phyloP scores from a whole-genome alignment of 345 rosid genomes.

The Moricandia arvensis region DNA sequence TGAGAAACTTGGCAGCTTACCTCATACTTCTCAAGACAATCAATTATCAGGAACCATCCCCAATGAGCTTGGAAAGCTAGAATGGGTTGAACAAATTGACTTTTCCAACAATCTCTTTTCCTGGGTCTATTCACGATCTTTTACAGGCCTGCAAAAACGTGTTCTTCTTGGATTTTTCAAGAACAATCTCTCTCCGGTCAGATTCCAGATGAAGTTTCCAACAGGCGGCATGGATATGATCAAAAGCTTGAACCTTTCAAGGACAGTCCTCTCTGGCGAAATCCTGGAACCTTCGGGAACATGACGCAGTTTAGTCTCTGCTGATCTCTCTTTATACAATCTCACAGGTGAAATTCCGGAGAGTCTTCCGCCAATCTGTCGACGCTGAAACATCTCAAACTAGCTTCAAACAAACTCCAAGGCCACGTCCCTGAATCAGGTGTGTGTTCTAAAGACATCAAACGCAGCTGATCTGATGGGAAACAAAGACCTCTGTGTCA shows the following conservation, averaged over 20 bases:
- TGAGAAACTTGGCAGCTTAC: conserved; percentile 55
- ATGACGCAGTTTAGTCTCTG: conserved; percentile 50
- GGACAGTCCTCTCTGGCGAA: conserved; percentile 51
- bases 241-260: conserved; percentile 60
- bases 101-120: conserved; percentile 67
- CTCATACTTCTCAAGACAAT: conserved; percentile 76
- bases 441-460: conserved; percentile 51
- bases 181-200: conserved; percentile 61
- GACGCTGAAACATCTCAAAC: conserved; percentile 55
- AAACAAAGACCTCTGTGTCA: conserved; percentile 71
- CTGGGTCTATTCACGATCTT: conserved; percentile 57
- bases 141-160: conserved; percentile 65
- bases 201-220: conserved; percentile 44
- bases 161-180: conserved; percentile 66
- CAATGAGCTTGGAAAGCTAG: conserved; percentile 63
- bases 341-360: conserved; percentile 65
- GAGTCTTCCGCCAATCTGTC: conserved; percentile 53
- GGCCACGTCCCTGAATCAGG: conserved; percentile 73
- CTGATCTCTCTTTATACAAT: conserved; percentile 68
- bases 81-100: conserved; percentile 73
- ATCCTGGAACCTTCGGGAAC: conserved; percentile 47
- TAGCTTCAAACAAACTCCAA: conserved; percentile 69
- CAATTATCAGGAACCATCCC: conserved; percentile 60
- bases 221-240: conserved; percentile 41
- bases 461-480: conserved; percentile 50